Evolutionary conservation across 306 rosid genomes (phyloP), one percentile per base, ranked within the genome.

Genomic region (Neltuma alba): DNA sequence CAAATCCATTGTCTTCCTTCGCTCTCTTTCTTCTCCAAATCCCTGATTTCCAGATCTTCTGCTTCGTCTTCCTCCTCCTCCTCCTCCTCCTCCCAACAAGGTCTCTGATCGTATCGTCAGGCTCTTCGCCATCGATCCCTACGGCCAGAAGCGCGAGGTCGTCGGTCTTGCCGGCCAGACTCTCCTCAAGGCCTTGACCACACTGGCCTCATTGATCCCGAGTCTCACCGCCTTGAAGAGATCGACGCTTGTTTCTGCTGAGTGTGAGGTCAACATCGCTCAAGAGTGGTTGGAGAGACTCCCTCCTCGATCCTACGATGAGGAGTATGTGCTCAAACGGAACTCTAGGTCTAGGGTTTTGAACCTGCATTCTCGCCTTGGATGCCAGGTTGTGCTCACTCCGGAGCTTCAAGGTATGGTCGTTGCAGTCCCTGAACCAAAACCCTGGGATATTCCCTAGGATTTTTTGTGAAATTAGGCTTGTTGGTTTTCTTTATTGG

Each of bases 261-360:
- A 95, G 72, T 95, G 99, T 78, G 98, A 95, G 85, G 98, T 95
- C 65, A 93, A 57, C 85, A 93, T 95, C 71, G 97, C 97, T n/a
- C 89, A 93, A 78, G 97, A 95, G 25, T 93, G 99, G 99, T 86
- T 93, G 52, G 92, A 95, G 0, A 91, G 68, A 89, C 97, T 96
- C 7, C 98, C 99, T 0, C 89, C 94, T 1, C 85, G 93, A 15
- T 75, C 96, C 52, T 93, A 93, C 76, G 98, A 96, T 13, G 99
- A 96, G 58, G 99, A 93, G 79, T 93, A 90, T 65, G 85, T 96
- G 30, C 94, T 90, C 44, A 88, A 86, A 78, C 81, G 86, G 27
- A 85, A 85, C 50, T 69, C 96, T 2, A 84, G 99, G 77, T 86
- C 86, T 70, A 88, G 98, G 84, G 66, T 84, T 68, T 80, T 95